Base-by-base conservation (phyloP, 2,329 filamentous ascomycete species). In the Hortaea werneckii region DNA sequence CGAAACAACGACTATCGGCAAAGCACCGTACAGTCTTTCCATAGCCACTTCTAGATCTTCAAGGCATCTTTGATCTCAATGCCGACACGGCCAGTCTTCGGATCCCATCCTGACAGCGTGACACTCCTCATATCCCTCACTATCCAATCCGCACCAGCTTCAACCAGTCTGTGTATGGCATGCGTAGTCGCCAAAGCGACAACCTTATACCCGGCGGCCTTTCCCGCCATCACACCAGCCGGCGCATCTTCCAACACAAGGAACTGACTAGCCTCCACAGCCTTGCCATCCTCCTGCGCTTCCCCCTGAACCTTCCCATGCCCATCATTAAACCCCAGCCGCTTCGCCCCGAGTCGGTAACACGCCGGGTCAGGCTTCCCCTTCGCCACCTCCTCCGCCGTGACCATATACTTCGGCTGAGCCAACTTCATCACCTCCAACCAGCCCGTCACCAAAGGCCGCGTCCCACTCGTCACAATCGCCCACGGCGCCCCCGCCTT, bases 201-300 rank as follows among this genome's bases (percentile, higher is more conserved):
- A 9, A 95, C 89, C 60, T 78, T 82, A 70, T 85, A 95, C 1
- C 87, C 88, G 7, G 89, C 89, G 1, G 79, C 85, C 67, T 89
- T 94, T 41, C 88, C 89, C 28, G 88, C 80, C 53, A 70, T 74
- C 59, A 95, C 86, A 5, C 89, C 89, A 6, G 87, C 86, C 5
- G 89, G 88, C 46, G 86, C 86, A 68, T 95, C 89, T 68, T 95
- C 89, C 34, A 95, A 69, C 41, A 95, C 89, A 45, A 95, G 71
- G 38, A 90, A 74, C 28, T 68, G 65, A 6, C 40, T 44, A 29
- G 50, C 44, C 9, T 49, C 44, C n/a, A 42, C 47, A 5, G 40
- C 46, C 41, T 40, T 32, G 10, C 40, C 39, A 20, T 11, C 40
- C 11, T 8, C 12, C 38, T 39, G 13, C 27, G 8, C 20, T 38